A percentile compares a stretch with the other conserved stretches of the same genome.
These are phyloP conservation scores for Ormosia emarginata DNA, from an alignment of 306 rosid species.

Conservation along the genomic window DNA sequence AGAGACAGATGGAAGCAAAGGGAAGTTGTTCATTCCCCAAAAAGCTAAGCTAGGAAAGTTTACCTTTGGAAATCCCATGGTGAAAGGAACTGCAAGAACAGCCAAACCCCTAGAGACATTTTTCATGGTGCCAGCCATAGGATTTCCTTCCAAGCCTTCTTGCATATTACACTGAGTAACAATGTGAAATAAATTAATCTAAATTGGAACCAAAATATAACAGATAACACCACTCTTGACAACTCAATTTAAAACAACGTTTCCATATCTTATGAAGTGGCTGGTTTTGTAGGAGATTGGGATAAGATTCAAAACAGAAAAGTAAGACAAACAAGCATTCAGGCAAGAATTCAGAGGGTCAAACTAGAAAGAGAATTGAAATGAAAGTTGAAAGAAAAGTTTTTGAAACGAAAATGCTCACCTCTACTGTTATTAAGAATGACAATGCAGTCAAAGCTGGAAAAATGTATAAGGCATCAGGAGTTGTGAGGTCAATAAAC, in stretches of 20 bases:
- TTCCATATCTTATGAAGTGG: neutral
- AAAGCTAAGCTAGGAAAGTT: constrained; percentile 14
- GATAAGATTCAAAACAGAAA: constrained; percentile 12
- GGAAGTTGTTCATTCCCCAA: neutral
- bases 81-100: constrained; percentile 80
- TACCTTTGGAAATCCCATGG: constrained; percentile 87
- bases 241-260: neutral
- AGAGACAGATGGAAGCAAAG: neutral
- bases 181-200: neutral
- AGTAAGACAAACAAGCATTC: neutral
- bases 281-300: neutral
- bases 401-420: constrained; percentile 27
- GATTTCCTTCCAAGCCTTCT: constrained; percentile 96
- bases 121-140: constrained; percentile 72
- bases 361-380: constrained; percentile 6
- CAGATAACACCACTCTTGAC: neutral
- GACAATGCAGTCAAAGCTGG: constrained; percentile 76
- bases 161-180: constrained; percentile 70
- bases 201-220: neutral
- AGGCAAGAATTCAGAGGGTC: neutral
- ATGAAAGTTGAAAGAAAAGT: neutral
- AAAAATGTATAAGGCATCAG: constrained; percentile 62
- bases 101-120: constrained; percentile 79
- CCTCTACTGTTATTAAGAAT: constrained; percentile 88
- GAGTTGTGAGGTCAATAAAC: constrained; percentile 88